These are phyloP conservation scores for Sugiyamaella grinbergsii DNA, from an alignment of 1,139 yeast species.

Conservation along the genomic window DNA sequence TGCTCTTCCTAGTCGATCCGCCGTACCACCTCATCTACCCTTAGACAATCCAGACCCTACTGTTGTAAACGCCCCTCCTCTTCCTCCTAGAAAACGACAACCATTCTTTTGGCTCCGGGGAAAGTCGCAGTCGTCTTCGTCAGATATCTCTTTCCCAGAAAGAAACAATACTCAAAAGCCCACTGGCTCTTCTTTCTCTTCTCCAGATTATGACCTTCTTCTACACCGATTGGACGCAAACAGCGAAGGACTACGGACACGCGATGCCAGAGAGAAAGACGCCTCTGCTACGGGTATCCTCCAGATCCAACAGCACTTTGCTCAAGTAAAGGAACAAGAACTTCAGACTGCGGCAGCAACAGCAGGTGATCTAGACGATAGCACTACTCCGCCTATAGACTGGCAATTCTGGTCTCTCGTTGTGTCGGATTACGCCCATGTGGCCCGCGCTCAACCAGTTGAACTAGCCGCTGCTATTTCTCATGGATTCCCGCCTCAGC, in stretches of 20 bases:
- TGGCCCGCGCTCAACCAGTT: slow-evolving; percentile 64
- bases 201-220: slow-evolving; percentile 49
- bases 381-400: slow-evolving; percentile 49
- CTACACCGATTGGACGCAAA: slow-evolving; percentile 53
- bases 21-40: slow-evolving; percentile 10
- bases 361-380: slow-evolving; percentile 21
- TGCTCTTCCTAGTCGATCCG: slow-evolving; percentile 6
- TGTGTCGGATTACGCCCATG: slow-evolving; percentile 67
- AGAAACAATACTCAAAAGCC: slow-evolving; percentile 1
- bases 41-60: neutral
- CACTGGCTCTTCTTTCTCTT: slow-evolving; percentile 24
- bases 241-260: slow-evolving; percentile 48
- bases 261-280: slow-evolving; percentile 44
- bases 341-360: slow-evolving; percentile 24
- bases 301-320: slow-evolving; percentile 64
- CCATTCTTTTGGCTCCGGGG: slow-evolving; percentile 42
- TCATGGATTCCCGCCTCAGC: slow-evolving; percentile 78
- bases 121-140: slow-evolving; percentile 35
- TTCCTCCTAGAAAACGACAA: slow-evolving; percentile 41
- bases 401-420: slow-evolving; percentile 92
- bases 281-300: slow-evolving; percentile 61
- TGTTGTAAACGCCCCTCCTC: slow-evolving; percentile 31
- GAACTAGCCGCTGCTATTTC: slow-evolving; percentile 63
- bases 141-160: slow-evolving; percentile 9
- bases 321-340: slow-evolving; percentile 46